Conservation (phyloP, 768 basidiomycete species). For the Brasilioporus rufonigricans region DNA sequence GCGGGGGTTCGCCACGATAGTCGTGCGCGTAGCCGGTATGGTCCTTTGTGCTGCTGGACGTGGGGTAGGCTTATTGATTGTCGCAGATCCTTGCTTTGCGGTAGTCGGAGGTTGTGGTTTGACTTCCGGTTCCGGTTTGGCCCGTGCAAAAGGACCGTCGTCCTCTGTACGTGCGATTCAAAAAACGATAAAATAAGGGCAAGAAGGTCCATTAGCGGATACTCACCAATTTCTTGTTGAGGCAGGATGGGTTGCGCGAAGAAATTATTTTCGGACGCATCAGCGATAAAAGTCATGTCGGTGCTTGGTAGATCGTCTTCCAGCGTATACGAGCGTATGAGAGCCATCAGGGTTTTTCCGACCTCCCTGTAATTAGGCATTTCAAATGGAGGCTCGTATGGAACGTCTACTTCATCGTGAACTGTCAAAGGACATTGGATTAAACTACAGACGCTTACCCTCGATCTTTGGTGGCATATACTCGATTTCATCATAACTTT, state of each 20-base stretch:
- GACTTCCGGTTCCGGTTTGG: slow-evolving; percentile 4
- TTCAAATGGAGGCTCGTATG: slow-evolving; percentile 47
- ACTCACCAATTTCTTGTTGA: slow-evolving; percentile 26
- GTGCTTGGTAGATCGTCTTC: slow-evolving; percentile 31
- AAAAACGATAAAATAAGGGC: neutral
- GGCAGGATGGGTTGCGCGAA: slow-evolving; percentile 18
- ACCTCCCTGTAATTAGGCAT: slow-evolving; percentile 47
- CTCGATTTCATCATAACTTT: slow-evolving; percentile 48
- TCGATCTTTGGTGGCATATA: slow-evolving; percentile 54
- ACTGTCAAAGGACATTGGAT: neutral
- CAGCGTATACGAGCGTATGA: slow-evolving; percentile 34
- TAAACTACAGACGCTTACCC: slow-evolving; percentile 34
- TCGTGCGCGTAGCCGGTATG: neutral
- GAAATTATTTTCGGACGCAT: slow-evolving; percentile 21
- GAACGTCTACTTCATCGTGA: slow-evolving; percentile 30
- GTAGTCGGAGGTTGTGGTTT: slow-evolving; percentile 11
- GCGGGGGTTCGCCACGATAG: slow-evolving; percentile 3
- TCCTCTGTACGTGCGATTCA: slow-evolving; percentile 17
- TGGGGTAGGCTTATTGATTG: neutral
- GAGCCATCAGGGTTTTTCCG: slow-evolving; percentile 36
- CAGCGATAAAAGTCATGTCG: slow-evolving; percentile 18
- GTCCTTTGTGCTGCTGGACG: slow-evolving; percentile 14
- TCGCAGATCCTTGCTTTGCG: neutral
- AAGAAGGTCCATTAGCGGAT: neutral
- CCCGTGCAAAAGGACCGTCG: slow-evolving; percentile 27